phyloP scores from a whole-genome alignment of 169 alveolate species.

The Eimeria praecox region DNA sequence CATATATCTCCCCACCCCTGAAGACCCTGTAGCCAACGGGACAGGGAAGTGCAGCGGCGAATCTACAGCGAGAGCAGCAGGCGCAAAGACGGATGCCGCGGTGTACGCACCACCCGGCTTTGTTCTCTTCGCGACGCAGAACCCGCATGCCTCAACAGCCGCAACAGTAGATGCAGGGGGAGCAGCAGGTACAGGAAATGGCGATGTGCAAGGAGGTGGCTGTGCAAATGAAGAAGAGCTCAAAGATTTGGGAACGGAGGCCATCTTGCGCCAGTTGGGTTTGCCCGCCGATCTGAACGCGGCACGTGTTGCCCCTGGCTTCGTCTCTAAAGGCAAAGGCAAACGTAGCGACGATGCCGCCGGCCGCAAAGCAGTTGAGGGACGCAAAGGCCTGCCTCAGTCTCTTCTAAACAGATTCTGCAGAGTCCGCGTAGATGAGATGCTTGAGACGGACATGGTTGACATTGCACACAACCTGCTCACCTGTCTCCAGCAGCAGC shows the following conservation, averaged over 20 bases:
- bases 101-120: slow-evolving; percentile 96
- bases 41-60: slow-evolving; percentile 18
- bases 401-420: slow-evolving; percentile 99
- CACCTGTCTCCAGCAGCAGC: background rate
- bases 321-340: background rate
- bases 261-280: background rate
- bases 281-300: background rate
- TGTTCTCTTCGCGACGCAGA: slow-evolving; percentile 99
- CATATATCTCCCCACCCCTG: slow-evolving; percentile 90
- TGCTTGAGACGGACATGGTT: slow-evolving; percentile 71
- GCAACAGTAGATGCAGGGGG: slow-evolving; percentile 20
- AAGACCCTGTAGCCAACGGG: slow-evolving; percentile 92
- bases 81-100: slow-evolving; percentile 89
- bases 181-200: background rate
- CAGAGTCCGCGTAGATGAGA: slow-evolving; percentile 91
- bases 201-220: background rate
- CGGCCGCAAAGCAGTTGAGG: slow-evolving; percentile 91
- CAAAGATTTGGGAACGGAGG: background rate
- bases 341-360: background rate
- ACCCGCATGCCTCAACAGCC: slow-evolving; percentile 90
- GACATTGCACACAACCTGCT: slow-evolving; percentile 75
- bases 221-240: background rate
- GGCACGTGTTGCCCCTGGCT: background rate
- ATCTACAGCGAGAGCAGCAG: background rate
- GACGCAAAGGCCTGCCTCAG: slow-evolving; percentile 99